Conservation (phyloP, 2,329 filamentous ascomycete genomes). For the Ascochyta koolunga region DNA sequence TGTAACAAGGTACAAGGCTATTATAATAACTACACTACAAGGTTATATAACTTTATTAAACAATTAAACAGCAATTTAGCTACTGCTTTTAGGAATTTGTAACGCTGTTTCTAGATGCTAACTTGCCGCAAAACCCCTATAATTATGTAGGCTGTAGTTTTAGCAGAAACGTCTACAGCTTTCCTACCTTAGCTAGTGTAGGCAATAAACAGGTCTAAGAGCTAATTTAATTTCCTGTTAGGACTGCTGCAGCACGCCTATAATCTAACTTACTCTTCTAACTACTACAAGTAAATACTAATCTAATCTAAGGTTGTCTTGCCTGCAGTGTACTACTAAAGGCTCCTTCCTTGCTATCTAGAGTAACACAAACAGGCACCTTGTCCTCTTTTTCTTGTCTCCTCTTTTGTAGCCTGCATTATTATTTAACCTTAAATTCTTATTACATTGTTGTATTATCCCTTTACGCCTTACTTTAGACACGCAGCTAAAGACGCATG, state of each 20-base stretch:
- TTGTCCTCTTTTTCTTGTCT: slow-evolving; percentile 1
- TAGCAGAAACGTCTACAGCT: slow-evolving; percentile 12
- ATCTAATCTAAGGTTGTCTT: neutral
- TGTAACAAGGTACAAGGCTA: too few relatives aligned
- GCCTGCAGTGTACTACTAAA: slow-evolving; percentile 17
- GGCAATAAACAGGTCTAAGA: slow-evolving; percentile 3
- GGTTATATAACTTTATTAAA: slow-evolving; percentile 23
- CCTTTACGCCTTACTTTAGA: slow-evolving; percentile 5
- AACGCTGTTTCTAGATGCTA: slow-evolving; percentile 20
- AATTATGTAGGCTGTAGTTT: slow-evolving; percentile 13
- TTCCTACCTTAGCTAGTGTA: slow-evolving; percentile 24
- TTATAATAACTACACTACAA: too few relatives aligned
- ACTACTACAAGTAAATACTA: slow-evolving; percentile 1
- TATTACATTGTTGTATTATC: slow-evolving; percentile 9
- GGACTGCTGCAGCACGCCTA: neutral
- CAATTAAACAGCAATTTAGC: slow-evolving; percentile 21
- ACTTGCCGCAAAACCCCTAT: slow-evolving; percentile 27
- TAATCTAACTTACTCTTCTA: neutral
- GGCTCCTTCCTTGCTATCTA: slow-evolving; percentile 9
- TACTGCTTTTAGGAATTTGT: slow-evolving; percentile 19
- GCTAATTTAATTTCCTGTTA: slow-evolving; percentile 3
- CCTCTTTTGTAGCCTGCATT: slow-evolving; percentile 9
- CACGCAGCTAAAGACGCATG: slow-evolving; percentile 3
- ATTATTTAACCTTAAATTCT: slow-evolving; percentile 11
- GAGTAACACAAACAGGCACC: slow-evolving; percentile 5